Base-by-base conservation (phyloP, 192 early-diverging fungal species). In the Linnemannia elongata region DNA sequence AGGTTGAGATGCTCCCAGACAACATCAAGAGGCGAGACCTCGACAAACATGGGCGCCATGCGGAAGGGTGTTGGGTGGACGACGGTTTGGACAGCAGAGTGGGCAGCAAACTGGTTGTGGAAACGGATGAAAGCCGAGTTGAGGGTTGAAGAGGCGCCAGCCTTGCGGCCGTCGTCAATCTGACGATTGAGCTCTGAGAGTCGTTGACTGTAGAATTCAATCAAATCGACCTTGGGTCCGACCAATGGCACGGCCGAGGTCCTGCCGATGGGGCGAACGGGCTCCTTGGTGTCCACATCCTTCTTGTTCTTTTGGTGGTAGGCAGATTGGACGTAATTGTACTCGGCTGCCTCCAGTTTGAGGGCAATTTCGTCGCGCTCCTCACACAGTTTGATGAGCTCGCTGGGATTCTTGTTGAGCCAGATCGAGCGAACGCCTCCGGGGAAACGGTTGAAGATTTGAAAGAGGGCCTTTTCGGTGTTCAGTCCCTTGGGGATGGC, bases 71-170 rank as follows among this genome's bases (percentile, higher is more conserved):
- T 75, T 20, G 85, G 85, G 45, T 87, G 76, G 6, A 87, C 85
- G 27, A 87, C 85, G 4, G 85, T 87, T 54, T 87, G 85, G 33
- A 87, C 85, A 4, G 85, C 85, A 75, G 57, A 69, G 27, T 87
- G 85, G 6, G 97, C 94, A 3, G 94, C 93, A 54, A 95, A 90
- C 72, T 95, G 93, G 69, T 90, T 89, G 71, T 95, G 92, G 86
- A 98, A 98, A 83, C 94, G 91, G 22, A 98, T 92, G 83, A 98
- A 96, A 9, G 96, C 96, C 38, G 96, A 94, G 35, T 93, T 91
- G 72, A 91, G 69, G 10, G 86, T 78, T 30, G 45, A 18, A 3
- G 45, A n/a, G 49, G 78, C 69, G 3, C 68, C 27, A 3, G 87
- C 38, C 18, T 88, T 33, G 60, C 88, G 88, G 3, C 69, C 60